Base-by-base conservation (phyloP, 2,329 filamentous ascomycete species). In the Pseudogymnoascus sp. region DNA sequence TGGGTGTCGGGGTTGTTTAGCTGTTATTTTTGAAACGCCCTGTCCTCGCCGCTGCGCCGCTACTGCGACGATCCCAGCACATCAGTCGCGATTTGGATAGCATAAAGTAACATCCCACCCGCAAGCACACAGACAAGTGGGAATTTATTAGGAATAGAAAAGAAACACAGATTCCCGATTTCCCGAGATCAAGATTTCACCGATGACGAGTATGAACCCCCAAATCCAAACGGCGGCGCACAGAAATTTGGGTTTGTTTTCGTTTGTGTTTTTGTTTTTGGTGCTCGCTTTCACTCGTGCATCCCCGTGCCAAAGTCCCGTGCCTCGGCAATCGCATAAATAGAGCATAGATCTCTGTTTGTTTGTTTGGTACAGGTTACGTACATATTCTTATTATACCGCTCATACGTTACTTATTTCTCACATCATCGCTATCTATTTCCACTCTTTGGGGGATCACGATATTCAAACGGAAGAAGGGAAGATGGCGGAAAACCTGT, bases 71-170 rank as follows among this genome's bases (percentile, higher is more conserved):
- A 48, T 48, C 42, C 21, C 42, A 29, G 42, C 42, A 27, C 13
- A 48, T 48, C 42, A 31, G 44, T 51, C 44, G 44, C 44, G 27
- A 31, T 51, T 51, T 51, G 44, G 27, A 31, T 51, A 31, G 44
- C 31, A 51, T 51, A 51, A 51, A 51, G 44, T 31, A 51, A n/a
- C 44, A 51, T 31, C 27, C 8, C 27, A 4, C 21, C 44, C 44
- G 44, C 27, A 51, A 51, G 15, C 44, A 31, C 44, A 15, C 44
- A n/a, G 2, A 51, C 27, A 48, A 31, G 44, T 51, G 44, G 44
- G 44, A 51, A 51, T 51, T 51, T 31, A 31, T 51, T 51, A 51
- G 44, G 44, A 51, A 31, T 51, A 31, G 44, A 51, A 51, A 51
- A 51, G 44, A 51, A 51, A 15, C 44, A 17, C 44, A 17, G n/a